Percentiles rank a stretch among this genome's conserved stretches.
These are phyloP conservation scores for Monilinia fructigena DNA, from an alignment of 2,329 filamentous ascomycete species.

Conservation along the genomic window DNA sequence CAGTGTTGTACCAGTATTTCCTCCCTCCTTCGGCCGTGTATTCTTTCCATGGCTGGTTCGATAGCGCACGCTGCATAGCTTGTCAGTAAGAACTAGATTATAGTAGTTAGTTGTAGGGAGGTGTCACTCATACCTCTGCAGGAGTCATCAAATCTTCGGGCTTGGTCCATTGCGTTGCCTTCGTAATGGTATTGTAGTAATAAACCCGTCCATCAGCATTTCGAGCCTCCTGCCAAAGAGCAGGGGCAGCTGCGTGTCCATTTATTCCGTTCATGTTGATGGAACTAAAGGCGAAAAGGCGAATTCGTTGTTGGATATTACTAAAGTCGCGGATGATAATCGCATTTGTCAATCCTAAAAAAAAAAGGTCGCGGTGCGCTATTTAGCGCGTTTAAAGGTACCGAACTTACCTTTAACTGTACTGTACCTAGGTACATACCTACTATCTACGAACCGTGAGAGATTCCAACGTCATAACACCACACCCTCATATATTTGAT, in stretches of 20 bases:
- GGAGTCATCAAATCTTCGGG: constrained; percentile 84
- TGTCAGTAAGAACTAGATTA: constrained; percentile 23
- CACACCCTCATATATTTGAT: neutral
- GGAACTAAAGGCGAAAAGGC: constrained; percentile 7
- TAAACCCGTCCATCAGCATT: constrained; percentile 81
- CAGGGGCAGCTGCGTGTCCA: constrained; percentile 43
- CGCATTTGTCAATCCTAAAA: constrained; percentile 19
- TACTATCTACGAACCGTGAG: neutral
- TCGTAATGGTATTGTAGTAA: constrained; percentile 85
- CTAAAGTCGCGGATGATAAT: constrained; percentile 9
- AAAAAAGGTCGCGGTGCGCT: constrained; percentile 20
- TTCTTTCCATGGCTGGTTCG: constrained; percentile 88
- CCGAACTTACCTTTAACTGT: neutral
- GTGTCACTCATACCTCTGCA: constrained; percentile 63
- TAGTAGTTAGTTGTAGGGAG: constrained; percentile 28
- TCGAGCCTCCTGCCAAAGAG: constrained; percentile 76
- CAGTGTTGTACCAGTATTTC: constrained; percentile 94
- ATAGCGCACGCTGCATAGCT: constrained; percentile 64
- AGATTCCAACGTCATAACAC: constrained; percentile 4
- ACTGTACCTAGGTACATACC: neutral
- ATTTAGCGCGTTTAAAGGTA: constrained; percentile 17
- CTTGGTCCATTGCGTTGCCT: constrained; percentile 91
- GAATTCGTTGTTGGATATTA: constrained; percentile 19
- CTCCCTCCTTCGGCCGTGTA: constrained; percentile 82
- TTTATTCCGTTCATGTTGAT: constrained; percentile 37